Evolutionary conservation across 768 basidiomycete species (phyloP).

Genomic region (Gloeostereum incarnatum): DNA sequence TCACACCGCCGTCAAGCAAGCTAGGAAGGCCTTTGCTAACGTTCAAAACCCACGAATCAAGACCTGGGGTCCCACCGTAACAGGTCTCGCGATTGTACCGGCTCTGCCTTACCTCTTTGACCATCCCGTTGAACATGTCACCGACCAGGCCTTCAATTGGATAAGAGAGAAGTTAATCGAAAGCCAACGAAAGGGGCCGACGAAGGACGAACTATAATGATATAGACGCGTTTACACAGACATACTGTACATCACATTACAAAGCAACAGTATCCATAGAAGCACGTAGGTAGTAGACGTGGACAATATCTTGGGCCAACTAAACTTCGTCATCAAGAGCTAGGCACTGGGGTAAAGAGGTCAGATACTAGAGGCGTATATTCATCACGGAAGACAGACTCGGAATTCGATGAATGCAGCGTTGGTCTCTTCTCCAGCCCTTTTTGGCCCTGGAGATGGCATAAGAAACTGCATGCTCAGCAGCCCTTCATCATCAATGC

Average conservation of each 20-base stretch:
- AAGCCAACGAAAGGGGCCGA: constrained; percentile 15
- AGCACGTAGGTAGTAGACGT: constrained; percentile 6
- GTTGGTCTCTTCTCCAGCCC: constrained; percentile 23
- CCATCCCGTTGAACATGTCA: constrained; percentile 67
- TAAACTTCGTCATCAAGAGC: constrained; percentile 26
- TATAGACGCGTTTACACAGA: neutral
- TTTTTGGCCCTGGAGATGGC: constrained; percentile 38
- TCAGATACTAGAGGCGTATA: constrained; percentile 2
- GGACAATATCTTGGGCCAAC: constrained; percentile 5
- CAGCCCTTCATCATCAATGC: constrained; percentile 76
- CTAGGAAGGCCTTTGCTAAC: constrained; percentile 57
- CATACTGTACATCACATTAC: too few relatives aligned
- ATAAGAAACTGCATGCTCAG: constrained; percentile 89
- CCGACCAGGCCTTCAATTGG: constrained; percentile 64
- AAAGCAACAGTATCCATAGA: constrained; percentile 7
- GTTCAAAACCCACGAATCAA: constrained; percentile 48
- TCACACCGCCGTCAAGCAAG: constrained; percentile 70
- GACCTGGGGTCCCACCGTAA: constrained; percentile 68
- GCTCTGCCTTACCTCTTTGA: constrained; percentile 70
- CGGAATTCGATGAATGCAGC: constrained; percentile 76
- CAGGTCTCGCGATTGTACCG: constrained; percentile 67
- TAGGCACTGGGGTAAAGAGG: constrained; percentile 23
- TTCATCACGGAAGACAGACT: constrained; percentile 35
- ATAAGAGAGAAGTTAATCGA: constrained; percentile 47
- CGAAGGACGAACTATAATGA: constrained; percentile 22